phyloP scores from a whole-genome alignment of 148 eudicot species.

The Persicaria maculosa region DNA sequence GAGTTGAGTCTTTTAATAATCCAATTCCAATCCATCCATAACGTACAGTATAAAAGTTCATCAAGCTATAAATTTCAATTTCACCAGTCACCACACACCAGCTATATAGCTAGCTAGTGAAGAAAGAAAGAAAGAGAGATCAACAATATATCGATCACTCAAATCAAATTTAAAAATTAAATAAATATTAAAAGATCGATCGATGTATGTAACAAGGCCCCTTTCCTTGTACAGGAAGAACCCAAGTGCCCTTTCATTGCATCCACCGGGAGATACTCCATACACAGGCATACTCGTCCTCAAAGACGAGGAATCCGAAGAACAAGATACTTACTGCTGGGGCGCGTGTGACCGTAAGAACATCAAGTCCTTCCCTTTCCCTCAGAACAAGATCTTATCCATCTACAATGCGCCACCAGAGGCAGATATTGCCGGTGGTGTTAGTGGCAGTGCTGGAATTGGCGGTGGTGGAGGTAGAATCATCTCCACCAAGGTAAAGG shows the following conservation, averaged over 20 bases:
- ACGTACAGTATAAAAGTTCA: background rate
- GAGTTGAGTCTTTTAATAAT: background rate
- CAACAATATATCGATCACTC: background rate
- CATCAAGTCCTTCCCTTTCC: constrained; percentile 54
- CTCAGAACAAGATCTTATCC: constrained; percentile 61
- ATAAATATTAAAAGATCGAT: no score
- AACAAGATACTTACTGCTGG: constrained; percentile 43
- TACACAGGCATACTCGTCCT: constrained; percentile 53
- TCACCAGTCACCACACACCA: background rate
- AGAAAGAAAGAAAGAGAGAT: background rate
- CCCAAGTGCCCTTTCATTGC: constrained; percentile 38
- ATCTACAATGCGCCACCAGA: constrained; percentile 41
- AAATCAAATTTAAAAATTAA: no score
- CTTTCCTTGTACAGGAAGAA: constrained; percentile 52
- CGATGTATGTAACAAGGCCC: constrained; percentile 70
- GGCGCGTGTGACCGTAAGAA: constrained; percentile 51
- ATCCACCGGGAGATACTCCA: constrained; percentile 47
- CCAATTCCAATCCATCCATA: background rate
- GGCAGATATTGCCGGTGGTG: constrained; percentile 25
- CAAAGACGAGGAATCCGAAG: constrained; percentile 65
- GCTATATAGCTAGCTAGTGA: no score
- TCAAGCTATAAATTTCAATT: background rate
- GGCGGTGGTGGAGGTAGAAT: constrained; percentile 3
- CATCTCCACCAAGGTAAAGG: constrained; percentile 45
- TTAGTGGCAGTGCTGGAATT: background rate